Evolutionary conservation across 805 yeast species (phyloP), one percentile per base, ranked within the genome.

Genomic region (Wickerhamiella occidentalis): DNA sequence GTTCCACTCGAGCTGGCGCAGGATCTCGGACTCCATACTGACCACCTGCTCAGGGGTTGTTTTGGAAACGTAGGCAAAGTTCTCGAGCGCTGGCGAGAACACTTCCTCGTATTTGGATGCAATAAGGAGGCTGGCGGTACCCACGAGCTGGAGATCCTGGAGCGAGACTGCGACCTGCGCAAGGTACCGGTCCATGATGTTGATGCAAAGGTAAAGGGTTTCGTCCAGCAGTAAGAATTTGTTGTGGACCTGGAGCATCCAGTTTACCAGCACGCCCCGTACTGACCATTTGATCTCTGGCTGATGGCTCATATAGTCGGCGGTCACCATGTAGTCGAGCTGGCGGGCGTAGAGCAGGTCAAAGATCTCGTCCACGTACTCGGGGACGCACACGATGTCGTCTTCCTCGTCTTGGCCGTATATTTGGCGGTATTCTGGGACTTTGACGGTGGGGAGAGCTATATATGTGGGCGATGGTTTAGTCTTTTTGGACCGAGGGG

Each of bases 101-200:
- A 88, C 94, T 67, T 88, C 96, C 68, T 88, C 96, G 64, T 83
- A 85, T 66, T 87, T 87, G 13, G 96, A 94, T 37, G 96, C 95
- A 53, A 86, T 82, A 64, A 86, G 85, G 51, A 88, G 68, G 11
- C 88, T 74, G 1, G 95, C 85, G 1, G 92, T 83, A 4, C 95
- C 95, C 49, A 86, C 71, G 53, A 87, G 72, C 68, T 88, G 96
- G 45, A 88, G 66, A 65, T 83, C 78, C 59, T 81, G 86, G 52
- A 87, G 77, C 51, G 81, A 81, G 21, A 85, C 88, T 37, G 73
- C 71, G 59, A 82, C 86, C 49, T 73, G 68, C 6, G 87, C 77
- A 76, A 88, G 75, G 65, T 83, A 86, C 56, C 96, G 68, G 67
- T 88, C 96, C 85, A 87, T 81, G 49, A 85, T 66, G 65, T 85